Base-by-base conservation (phyloP, 2,329 filamentous ascomycete genomes). In the Sporothrix schenckii region DNA sequence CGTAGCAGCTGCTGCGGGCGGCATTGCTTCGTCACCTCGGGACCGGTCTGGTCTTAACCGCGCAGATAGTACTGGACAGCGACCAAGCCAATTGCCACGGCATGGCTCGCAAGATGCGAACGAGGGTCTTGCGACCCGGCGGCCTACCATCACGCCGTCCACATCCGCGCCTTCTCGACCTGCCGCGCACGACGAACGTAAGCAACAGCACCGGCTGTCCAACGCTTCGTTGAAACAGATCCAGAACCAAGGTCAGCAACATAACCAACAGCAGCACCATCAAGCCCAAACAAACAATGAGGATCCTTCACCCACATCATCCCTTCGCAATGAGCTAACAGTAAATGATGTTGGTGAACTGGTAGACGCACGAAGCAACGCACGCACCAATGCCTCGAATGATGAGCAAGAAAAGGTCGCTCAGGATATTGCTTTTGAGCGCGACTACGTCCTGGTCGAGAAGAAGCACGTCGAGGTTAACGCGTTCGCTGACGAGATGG, bases 401-500 rank as follows among this genome's bases (percentile, higher is more conserved):
- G 80, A 80, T 70, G 90, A 91, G 73, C 88, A 89, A 71, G 89
- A 91, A 76, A 87, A 84, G 77, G 91, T 90, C 3, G 93, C 92
- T 2, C 92, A 97, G 76, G 94, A 98, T 74, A 89, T 96, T 65
- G 92, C 92, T 0, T 91, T 97, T 75, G 94, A 97, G 78, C 89
- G 94, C 74, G 95, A 98, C 74, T 99, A 98, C 76, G 94, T 99
- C 24, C 85, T 98, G 34, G 92, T 99, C 14, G 95, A 99, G 81
- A 97, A 97, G 82, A 89, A 91, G 74, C 91, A 93, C 24, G 94
- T 99, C 13, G 94, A 98, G 79, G 94, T 99, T 66, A 98, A 99
- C 79, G 95, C 95, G 2, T 91, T 99, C 76, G 95, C 95, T 27
- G 95, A 99, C 79, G 94, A 98, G 80, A 84, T 99, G 77, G 94